These are phyloP conservation scores for Monosporozyma siamensis DNA, from an alignment of 805 yeast genomes.

Conservation along the genomic window DNA sequence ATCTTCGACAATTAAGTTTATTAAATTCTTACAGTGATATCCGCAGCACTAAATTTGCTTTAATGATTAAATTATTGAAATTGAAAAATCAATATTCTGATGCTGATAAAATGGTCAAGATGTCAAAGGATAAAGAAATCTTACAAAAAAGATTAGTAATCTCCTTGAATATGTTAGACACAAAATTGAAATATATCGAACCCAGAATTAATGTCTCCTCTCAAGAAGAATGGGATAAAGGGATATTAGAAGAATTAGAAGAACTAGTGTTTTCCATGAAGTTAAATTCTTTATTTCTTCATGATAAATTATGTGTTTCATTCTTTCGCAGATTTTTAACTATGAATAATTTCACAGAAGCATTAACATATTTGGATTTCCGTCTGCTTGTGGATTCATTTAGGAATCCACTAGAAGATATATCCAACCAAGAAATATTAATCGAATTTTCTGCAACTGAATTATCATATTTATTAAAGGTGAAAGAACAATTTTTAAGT, in stretches of 20 bases:
- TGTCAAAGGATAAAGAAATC: conserved; percentile 2
- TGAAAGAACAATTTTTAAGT: conserved; percentile 10
- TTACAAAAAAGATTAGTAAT: conserved; percentile 16
- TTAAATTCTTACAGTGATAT: conserved; percentile 12
- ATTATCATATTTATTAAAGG: conserved; percentile 23
- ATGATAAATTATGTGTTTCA: conserved; percentile 11
- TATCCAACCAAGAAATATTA: conserved; percentile 25
- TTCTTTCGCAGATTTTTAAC: conserved; percentile 13
- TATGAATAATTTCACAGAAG: conserved; percentile 5
- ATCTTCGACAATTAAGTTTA: conserved; percentile 18
- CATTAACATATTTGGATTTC: conserved; percentile 39
- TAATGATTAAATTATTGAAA: conserved; percentile 15
- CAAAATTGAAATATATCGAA: conserved; percentile 13
- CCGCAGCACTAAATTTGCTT: conserved; percentile 12
- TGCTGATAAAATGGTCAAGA: not conserved
- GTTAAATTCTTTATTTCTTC: conserved; percentile 14
- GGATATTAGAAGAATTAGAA: conserved; percentile 12
- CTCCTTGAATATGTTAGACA: conserved; percentile 21
- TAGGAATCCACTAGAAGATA: conserved; percentile 57
- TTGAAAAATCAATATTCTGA: conserved; percentile 1
- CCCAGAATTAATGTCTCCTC: not conserved
- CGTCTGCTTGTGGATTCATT: conserved; percentile 62
- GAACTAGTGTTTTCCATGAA: conserved; percentile 11
- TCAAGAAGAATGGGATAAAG: conserved; percentile 6
- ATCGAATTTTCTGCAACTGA: conserved; percentile 17